Evolutionary conservation across 2,329 filamentous ascomycete species (phyloP).

Genomic region (Diaporthe citri): DNA sequence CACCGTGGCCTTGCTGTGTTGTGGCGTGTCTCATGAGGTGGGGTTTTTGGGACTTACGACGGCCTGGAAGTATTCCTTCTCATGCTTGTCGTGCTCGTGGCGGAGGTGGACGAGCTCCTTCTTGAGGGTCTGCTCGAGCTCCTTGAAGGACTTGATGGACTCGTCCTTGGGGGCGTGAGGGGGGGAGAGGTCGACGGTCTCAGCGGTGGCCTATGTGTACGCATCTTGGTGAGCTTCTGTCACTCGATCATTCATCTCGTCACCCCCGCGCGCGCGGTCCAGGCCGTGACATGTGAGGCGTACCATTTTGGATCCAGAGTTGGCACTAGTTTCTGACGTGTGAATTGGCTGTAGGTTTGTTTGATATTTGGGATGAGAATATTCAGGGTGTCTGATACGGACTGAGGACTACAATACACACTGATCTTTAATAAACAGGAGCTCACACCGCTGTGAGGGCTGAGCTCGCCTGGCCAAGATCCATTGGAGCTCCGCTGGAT

Average conservation of each 20-base stretch:
- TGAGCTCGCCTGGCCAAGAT: slow-evolving; percentile 37
- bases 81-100: slow-evolving; percentile 63
- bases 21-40: slow-evolving; percentile 15
- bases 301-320: slow-evolving; percentile 33
- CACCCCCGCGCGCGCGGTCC: not conserved
- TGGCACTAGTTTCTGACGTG: not conserved
- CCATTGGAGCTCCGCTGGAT: slow-evolving; percentile 24
- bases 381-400: not conserved
- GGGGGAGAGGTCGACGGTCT: slow-evolving; percentile 64
- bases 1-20: too few relatives aligned
- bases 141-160: slow-evolving; percentile 62
- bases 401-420: not conserved
- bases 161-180: slow-evolving; percentile 64
- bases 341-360: slow-evolving; percentile 2
- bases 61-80: slow-evolving; percentile 67
- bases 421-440: not conserved
- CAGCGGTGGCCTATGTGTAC: slow-evolving; percentile 58
- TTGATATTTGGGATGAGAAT: not conserved
- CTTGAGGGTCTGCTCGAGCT: slow-evolving; percentile 65
- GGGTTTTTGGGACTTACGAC: slow-evolving; percentile 49
- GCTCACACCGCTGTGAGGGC: slow-evolving; percentile 38
- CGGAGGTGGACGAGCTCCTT: slow-evolving; percentile 62
- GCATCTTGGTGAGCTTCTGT: slow-evolving; percentile 17
- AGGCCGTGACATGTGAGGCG: not conserved
- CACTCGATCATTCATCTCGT: not conserved